Evolutionary conservation across 1,284 basidiomycete species (phyloP).

Genomic region (Ustilago cynodontis): DNA sequence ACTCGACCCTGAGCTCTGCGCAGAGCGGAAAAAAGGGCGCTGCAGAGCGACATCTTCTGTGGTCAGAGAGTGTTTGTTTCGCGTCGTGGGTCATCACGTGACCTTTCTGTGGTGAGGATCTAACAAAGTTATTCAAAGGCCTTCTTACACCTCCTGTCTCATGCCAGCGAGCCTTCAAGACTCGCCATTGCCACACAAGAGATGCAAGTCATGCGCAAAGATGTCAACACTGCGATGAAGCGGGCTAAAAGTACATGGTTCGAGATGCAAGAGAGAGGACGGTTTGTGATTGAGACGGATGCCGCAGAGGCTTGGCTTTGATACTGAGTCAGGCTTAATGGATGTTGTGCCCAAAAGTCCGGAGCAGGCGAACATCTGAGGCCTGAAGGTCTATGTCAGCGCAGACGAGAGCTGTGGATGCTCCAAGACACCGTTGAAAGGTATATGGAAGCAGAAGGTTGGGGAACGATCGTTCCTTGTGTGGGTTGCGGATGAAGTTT

Average conservation of each 20-base stretch:
- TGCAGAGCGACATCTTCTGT: neutral
- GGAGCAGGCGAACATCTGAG: no score
- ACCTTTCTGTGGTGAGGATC: neutral
- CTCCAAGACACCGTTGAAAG: neutral
- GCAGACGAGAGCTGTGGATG: no score
- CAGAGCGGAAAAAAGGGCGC: neutral
- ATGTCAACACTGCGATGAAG: neutral
- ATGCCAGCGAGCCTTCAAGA: no score
- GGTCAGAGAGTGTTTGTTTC: conserved; percentile 26
- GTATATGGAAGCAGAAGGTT: neutral
- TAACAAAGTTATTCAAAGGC: neutral
- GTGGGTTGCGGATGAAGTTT: neutral
- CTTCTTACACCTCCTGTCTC: no score
- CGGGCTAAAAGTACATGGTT: conserved; percentile 30
- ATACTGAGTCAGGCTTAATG: neutral
- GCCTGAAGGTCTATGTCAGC: no score
- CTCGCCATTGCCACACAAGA: no score
- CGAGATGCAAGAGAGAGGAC: neutral
- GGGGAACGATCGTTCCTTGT: no score
- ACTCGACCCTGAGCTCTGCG: conserved; percentile 1
- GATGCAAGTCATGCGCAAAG: no score
- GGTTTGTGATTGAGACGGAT: neutral
- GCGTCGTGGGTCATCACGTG: conserved; percentile 48
- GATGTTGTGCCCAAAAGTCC: no score
- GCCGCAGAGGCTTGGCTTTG: neutral